Evolutionary conservation across 2,329 filamentous ascomycete species (phyloP), one percentile per base, ranked within the genome.

Genomic region (Didymella sp.): DNA sequence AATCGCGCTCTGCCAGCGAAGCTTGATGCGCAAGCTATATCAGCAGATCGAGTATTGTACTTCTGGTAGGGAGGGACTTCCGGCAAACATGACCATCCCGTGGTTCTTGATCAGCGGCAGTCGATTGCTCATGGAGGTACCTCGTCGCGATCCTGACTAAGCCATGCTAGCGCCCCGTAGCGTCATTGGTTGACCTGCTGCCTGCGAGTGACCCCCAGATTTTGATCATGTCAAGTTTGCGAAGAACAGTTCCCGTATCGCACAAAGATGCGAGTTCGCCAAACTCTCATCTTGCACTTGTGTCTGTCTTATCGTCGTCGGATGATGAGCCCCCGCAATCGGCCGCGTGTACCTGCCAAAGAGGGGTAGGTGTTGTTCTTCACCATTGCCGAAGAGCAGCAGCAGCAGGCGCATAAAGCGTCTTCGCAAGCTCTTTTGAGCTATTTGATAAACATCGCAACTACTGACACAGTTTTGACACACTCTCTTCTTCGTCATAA

Each of bases 261-360:
- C 22, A 27, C 13, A 22, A 9, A n/a, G 6, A 13, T 24, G 21
- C 28, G 9, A 19, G 4, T 6, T 31, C 13, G 7, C 21, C 25
- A 31, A 17, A 6, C 25, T 38, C 8, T 7, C 21, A n/a, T 50
- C 19, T 33, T 19, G 24, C 24, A 9, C 19, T 37, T 30, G 5
- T 19, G 7, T 17, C 8, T 9, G 22, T 12, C 35, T 57, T 51
- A 57, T 57, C 54, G 25, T 13, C 28, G 30, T 40, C 8, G 13
- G 25, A 52, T 19, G 22, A 22, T 28, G 25, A 44, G 48, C 48
- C 54, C 54, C 54, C 54, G 48, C 54, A 52, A 28, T 19, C 43
- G n/a, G 30, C 30, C 54, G 54, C 48, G n/a, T 57, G 49, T 38
- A 57, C 54, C 48, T 57, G 54, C 54, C 54, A 40, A 57, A 57